phyloP scores from a whole-genome alignment of 73 alveolate genomes.

The Paramecium sexaurelia region DNA sequence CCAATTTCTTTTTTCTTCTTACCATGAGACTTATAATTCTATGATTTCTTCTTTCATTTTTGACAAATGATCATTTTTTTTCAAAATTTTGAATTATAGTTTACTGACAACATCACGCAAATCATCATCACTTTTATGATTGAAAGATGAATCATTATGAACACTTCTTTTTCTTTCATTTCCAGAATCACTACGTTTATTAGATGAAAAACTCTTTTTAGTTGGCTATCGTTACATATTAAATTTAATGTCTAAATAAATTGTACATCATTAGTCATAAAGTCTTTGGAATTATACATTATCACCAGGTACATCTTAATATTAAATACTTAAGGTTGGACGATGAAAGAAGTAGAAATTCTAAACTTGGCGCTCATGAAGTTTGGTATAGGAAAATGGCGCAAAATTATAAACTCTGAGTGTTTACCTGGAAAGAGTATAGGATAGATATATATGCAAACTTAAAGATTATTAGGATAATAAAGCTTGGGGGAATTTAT shows the following conservation, averaged over 20 bases:
- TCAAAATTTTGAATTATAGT: slow-evolving; percentile 22
- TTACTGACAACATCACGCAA: background rate
- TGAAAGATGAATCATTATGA: slow-evolving; percentile 1
- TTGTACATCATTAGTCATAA: slow-evolving; percentile 44
- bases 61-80: slow-evolving; percentile 37
- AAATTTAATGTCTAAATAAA: slow-evolving; percentile 34
- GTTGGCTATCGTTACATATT: slow-evolving; percentile 55
- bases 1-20: slow-evolving; percentile 56
- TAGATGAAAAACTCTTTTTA: slow-evolving; percentile 36
- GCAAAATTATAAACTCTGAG: slow-evolving; percentile 74
- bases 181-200: slow-evolving; percentile 30
- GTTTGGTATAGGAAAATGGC: slow-evolving; percentile 84
- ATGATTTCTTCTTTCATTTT: slow-evolving; percentile 50
- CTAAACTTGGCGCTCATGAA: slow-evolving; percentile 80
- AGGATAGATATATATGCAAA: slow-evolving; percentile 74
- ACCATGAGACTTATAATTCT: slow-evolving; percentile 35
- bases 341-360: slow-evolving; percentile 77
- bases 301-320: slow-evolving; percentile 65
- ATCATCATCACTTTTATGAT: slow-evolving; percentile 4
- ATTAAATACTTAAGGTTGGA: slow-evolving; percentile 69
- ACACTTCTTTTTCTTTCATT: slow-evolving; percentile 52
- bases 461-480: slow-evolving; percentile 80
- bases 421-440: slow-evolving; percentile 81
- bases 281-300: slow-evolving; percentile 76
- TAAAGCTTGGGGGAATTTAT: slow-evolving; percentile 80